Evolutionary conservation across 2,329 filamentous ascomycete genomes (phyloP).

Genomic region (Aspergillus melleus): DNA sequence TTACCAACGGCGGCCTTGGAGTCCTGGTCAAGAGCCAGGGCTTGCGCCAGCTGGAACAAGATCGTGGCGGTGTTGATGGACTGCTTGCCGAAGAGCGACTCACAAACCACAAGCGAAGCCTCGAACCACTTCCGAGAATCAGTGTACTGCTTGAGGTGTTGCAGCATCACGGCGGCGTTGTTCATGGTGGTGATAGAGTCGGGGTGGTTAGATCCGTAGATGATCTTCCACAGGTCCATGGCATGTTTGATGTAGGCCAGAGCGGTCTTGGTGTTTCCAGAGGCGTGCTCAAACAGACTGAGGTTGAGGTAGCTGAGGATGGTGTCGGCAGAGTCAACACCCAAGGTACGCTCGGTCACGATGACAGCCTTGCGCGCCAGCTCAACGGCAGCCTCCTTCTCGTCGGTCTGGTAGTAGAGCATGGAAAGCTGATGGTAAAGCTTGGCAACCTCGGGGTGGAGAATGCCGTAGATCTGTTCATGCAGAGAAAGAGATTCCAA

Average conservation of each 20-base stretch:
- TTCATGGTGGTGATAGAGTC: conserved; percentile 99
- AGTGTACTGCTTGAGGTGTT: conserved; percentile 90
- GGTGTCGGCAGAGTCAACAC: conserved; percentile 90
- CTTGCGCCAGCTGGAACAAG: conserved; percentile 95
- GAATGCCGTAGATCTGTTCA: conserved; percentile 96
- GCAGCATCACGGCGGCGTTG: conserved; percentile 98
- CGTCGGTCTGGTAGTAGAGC: conserved; percentile 95
- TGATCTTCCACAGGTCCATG: conserved; percentile 92
- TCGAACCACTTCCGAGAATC: conserved; percentile 98
- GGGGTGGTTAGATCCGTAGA: conserved; percentile 89
- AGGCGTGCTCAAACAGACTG: conserved; percentile 88
- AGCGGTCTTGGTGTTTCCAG: conserved; percentile 85
- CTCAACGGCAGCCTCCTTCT: conserved; percentile 94
- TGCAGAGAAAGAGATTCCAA: conserved; percentile 95
- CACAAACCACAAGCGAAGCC: conserved; percentile 83
- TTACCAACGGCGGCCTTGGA: conserved; percentile 85
- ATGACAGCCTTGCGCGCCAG: conserved; percentile 95
- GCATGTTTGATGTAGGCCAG: conserved; percentile 88
- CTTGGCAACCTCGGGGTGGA: conserved; percentile 93
- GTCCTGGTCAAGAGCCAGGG: conserved; percentile 91
- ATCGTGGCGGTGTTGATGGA: conserved; percentile 93
- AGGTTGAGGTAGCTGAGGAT: conserved; percentile 95
- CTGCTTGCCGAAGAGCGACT: conserved; percentile 82
- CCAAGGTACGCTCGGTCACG: conserved; percentile 89
- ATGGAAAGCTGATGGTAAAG: conserved; percentile 95